Conservation (phyloP, 1,139 yeast genomes). For the Debaryomycetaceae sp. region DNA sequence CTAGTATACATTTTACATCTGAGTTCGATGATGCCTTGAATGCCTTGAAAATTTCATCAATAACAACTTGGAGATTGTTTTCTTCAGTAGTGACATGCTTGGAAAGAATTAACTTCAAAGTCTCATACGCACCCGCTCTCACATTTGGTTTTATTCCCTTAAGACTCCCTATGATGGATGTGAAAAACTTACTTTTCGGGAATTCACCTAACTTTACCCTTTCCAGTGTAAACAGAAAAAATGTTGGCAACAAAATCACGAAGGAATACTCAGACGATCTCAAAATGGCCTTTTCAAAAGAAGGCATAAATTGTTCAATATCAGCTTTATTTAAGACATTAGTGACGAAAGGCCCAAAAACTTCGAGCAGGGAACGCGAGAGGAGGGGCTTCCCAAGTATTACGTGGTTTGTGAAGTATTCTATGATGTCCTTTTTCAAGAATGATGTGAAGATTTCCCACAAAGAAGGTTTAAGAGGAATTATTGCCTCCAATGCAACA, state of each 20-base stretch:
- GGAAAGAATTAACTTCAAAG: slow-evolving; percentile 23
- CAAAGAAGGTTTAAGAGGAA: slow-evolving; percentile 39
- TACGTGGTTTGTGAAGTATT: slow-evolving; percentile 27
- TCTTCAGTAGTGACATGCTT: slow-evolving; percentile 8
- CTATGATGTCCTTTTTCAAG: slow-evolving; percentile 16
- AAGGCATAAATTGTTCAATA: slow-evolving; percentile 51
- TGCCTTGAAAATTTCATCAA: slow-evolving; percentile 54
- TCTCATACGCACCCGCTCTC: slow-evolving; percentile 48
- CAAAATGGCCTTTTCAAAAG: slow-evolving; percentile 70
- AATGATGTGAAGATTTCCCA: slow-evolving; percentile 18
- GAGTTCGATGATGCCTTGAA: slow-evolving; percentile 61
- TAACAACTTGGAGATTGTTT: slow-evolving; percentile 16
- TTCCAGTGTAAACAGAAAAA: slow-evolving; percentile 36
- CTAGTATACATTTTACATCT: slow-evolving; percentile 54
- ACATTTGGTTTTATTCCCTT: slow-evolving; percentile 70
- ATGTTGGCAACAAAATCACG: slow-evolving; percentile 46
- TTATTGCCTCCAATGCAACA: slow-evolving; percentile 32
- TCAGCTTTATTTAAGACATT: slow-evolving; percentile 42
- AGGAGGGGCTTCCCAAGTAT: slow-evolving; percentile 40
- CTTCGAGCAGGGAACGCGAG: slow-evolving; percentile 5
- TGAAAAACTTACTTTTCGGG: slow-evolving; percentile 47
- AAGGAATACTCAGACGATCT: slow-evolving; percentile 79
- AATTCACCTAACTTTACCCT: slow-evolving; percentile 15
- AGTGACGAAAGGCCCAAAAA: slow-evolving; percentile 36
- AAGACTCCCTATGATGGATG: slow-evolving; percentile 60